Conservation (phyloP, 2,329 filamentous ascomycete species). For the Calonectria henricotiae region DNA sequence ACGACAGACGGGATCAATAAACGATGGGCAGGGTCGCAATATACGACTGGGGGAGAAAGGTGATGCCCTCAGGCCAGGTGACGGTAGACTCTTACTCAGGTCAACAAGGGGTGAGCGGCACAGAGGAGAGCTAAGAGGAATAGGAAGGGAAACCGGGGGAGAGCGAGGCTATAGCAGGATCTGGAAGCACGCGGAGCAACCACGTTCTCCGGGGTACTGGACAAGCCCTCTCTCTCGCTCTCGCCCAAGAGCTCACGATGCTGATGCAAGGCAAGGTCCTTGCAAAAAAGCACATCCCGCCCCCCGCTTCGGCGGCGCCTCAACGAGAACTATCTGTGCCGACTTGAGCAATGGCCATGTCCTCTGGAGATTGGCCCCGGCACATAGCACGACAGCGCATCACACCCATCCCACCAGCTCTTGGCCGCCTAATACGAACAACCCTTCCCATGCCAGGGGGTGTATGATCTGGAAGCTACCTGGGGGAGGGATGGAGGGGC, state of each 20-base stretch:
- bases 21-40: constrained; percentile 35
- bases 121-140: constrained; percentile 11
- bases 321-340: constrained; percentile 40
- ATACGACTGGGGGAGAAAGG: constrained; percentile 22
- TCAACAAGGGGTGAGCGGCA: constrained; percentile 40
- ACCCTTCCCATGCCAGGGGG: constrained; percentile 5
- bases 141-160: constrained; percentile 37
- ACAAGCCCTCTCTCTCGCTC: constrained; percentile 1
- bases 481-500: constrained; percentile 22
- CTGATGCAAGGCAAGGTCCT: constrained; percentile 35
- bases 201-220: constrained; percentile 20
- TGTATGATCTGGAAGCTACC: constrained; percentile 4
- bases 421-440: constrained; percentile 46
- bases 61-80: constrained; percentile 20
- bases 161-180: constrained; percentile 51
- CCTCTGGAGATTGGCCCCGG: constrained; percentile 23
- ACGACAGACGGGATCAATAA: constrained; percentile 40
- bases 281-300: constrained; percentile 28
- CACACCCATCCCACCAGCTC: constrained; percentile 33
- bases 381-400: constrained; percentile 50
- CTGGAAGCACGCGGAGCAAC: not conserved
- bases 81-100: constrained; percentile 33
- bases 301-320: constrained; percentile 43
- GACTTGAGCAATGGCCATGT: constrained; percentile 4
- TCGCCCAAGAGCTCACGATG: constrained; percentile 25